These are phyloP conservation scores for Ceratocystis colombiana DNA, from an alignment of 2,329 filamentous ascomycete genomes.

Conservation along the genomic window DNA sequence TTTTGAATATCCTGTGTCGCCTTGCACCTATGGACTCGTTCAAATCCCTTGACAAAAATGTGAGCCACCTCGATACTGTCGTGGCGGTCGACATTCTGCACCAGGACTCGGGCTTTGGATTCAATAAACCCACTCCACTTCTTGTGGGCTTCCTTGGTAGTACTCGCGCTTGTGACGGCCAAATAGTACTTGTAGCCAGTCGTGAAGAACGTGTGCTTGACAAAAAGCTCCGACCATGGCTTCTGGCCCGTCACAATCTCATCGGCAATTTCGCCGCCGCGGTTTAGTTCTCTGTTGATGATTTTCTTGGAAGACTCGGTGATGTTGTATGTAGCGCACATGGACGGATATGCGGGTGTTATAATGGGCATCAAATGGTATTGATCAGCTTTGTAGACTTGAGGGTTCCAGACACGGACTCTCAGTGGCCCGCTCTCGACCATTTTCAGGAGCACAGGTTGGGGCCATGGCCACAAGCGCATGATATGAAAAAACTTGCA, in stretches of 20 bases:
- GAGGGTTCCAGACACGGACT: slow-evolving; percentile 89
- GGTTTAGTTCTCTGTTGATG: slow-evolving; percentile 71
- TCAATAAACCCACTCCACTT: slow-evolving; percentile 88
- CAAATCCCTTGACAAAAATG: slow-evolving; percentile 87
- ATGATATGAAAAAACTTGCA: slow-evolving; percentile 93
- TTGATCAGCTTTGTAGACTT: slow-evolving; percentile 70
- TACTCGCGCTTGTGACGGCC: slow-evolving; percentile 72
- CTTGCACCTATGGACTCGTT: slow-evolving; percentile 64
- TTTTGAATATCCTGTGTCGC: slow-evolving; percentile 43
- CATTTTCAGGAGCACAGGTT: slow-evolving; percentile 79
- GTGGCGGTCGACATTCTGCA: slow-evolving; percentile 72
- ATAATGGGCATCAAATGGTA: slow-evolving; percentile 97
- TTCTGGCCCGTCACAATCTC: slow-evolving; percentile 67
- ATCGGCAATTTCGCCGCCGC: slow-evolving; percentile 66
- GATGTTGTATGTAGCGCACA: slow-evolving; percentile 95
- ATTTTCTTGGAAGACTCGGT: slow-evolving; percentile 75
- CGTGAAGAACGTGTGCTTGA: slow-evolving; percentile 88
- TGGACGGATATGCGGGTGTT: slow-evolving; percentile 91
- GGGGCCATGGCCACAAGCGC: slow-evolving; percentile 84
- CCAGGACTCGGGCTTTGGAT: slow-evolving; percentile 80
- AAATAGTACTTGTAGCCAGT: slow-evolving; percentile 92
- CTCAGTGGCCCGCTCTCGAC: slow-evolving; percentile 74
- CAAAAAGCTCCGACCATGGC: slow-evolving; percentile 80
- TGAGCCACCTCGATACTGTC: slow-evolving; percentile 72
- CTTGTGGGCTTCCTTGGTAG: slow-evolving; percentile 71